These are phyloP conservation scores for Neophaeococcomyces mojaviensis DNA, from an alignment of 2,329 filamentous ascomycete genomes.

Conservation along the genomic window DNA sequence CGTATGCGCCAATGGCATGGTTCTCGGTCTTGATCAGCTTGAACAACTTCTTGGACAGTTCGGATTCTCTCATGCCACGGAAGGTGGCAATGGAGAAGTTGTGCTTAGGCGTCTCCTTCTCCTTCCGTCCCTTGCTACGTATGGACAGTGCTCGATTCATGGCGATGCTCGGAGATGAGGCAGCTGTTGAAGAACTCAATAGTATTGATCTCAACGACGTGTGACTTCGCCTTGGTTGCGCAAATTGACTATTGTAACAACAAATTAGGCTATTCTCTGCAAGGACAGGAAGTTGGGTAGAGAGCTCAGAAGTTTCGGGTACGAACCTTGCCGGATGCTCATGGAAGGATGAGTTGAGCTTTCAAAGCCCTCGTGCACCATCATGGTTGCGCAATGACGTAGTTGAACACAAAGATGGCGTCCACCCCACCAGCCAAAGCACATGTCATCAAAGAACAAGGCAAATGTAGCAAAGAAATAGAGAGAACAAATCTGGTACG, in stretches of 20 bases:
- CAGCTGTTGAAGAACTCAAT: not conserved
- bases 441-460: no score
- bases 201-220: not conserved
- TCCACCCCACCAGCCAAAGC: no score
- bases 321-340: no score
- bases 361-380: no score
- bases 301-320: no score
- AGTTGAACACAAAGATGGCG: no score
- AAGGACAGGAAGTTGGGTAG: no score
- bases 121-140: conserved; percentile 26
- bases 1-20: conserved; percentile 74
- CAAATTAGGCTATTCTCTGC: no score
- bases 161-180: conserved; percentile 4
- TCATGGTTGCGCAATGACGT: no score
- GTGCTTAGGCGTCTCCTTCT: conserved; percentile 45
- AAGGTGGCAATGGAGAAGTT: conserved; percentile 82
- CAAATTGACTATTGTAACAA: not conserved
- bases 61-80: conserved; percentile 74
- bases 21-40: conserved; percentile 94
- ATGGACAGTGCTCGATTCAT: conserved; percentile 39
- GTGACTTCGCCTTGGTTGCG: not conserved
- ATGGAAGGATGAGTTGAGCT: no score
- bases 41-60: conserved; percentile 81
- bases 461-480: no score
- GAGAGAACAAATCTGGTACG: no score